A percentile compares a stretch with the other conserved stretches of the same genome.
These are phyloP conservation scores for Exophiala bonariae DNA, from an alignment of 2,329 filamentous ascomycete genomes.

Conservation along the genomic window DNA sequence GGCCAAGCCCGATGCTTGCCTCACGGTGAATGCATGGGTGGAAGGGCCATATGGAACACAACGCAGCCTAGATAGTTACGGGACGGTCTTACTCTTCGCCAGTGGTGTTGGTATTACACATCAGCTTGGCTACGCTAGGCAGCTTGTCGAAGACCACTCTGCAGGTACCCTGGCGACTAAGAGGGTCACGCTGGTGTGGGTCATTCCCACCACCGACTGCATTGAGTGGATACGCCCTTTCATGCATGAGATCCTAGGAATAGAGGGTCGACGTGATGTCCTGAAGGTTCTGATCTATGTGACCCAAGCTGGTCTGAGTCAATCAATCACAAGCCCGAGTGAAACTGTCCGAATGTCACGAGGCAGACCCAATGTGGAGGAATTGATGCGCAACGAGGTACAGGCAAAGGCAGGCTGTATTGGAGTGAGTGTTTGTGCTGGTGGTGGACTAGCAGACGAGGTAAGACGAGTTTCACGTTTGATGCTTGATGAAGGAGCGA, in stretches of 20 bases:
- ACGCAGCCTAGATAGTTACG: conserved; percentile 86
- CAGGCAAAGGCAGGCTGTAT: conserved; percentile 82
- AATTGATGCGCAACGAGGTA: conserved; percentile 79
- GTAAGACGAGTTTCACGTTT: conserved; percentile 68
- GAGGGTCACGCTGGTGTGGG: conserved; percentile 83
- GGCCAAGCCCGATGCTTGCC: conserved; percentile 48
- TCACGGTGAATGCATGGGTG: conserved; percentile 70
- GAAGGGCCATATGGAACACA: conserved; percentile 89
- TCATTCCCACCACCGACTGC: conserved; percentile 84
- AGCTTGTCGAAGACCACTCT: conserved; percentile 69
- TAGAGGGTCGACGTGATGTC: conserved; percentile 78
- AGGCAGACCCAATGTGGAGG: conserved; percentile 78
- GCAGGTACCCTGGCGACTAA: conserved; percentile 75
- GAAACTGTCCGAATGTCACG: conserved; percentile 88
- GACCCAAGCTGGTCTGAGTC: conserved; percentile 80
- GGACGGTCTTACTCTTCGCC: conserved; percentile 85
- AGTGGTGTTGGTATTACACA: conserved; percentile 95
- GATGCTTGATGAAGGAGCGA: conserved; percentile 56
- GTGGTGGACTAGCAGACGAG: conserved; percentile 73
- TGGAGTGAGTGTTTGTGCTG: conserved; percentile 79
- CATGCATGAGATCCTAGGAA: conserved; percentile 73
- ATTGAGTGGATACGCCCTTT: conserved; percentile 92
- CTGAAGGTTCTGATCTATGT: conserved; percentile 87
- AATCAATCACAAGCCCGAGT: conserved; percentile 74
- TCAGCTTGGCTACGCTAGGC: conserved; percentile 82